Base-by-base conservation (phyloP, 2,329 filamentous ascomycete species). In the Zasmidium citrigriseum region DNA sequence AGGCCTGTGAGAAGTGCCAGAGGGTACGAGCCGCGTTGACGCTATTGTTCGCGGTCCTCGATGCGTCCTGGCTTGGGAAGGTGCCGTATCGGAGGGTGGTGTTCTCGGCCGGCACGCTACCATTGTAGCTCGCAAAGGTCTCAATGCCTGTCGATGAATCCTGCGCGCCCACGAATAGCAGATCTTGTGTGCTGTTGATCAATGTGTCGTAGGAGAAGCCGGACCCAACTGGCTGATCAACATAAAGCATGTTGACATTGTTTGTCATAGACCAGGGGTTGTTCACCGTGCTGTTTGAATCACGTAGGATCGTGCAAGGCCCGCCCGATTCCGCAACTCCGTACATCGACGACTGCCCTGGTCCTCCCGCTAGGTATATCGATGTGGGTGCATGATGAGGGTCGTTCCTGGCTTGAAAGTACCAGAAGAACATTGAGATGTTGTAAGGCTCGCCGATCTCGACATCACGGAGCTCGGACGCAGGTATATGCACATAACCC, bases 1-100 rank as follows among this genome's bases (percentile, higher is more conserved):
- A 89, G 64, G 67, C 82, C 63, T 87, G 84, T 21, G 86, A 66
- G 68, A 87, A 81, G 61, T 88, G 84, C 84, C 85, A 89, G 11
- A 84, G 75, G 3, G 83, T 80, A n/a, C 46, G 55, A n/a, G 67
- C 66, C n/a, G 66, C 65, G 23, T 52, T 54, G 2, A 55, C 56
- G 10, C 62, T 57, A 11, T 47, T 64, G 24, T 63, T 62, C n/a
- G 61, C 60, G 1, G 65, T 59, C 11, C 58, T 49, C 9, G 46
- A 47, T 1, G 53, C 21, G 20, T 63, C 54, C 23, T 66, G 60
- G 18, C 55, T 60, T 1, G 66, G 53, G 20, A 65, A 66, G 12
- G 61, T 62, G 12, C 67, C 66, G 21, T 65, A 63, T 14, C 64
- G 51, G 20, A 66, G 61, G 7, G 65, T 70, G 16, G 50, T 46